These are phyloP conservation scores for Phytomonas sp. DNA, from an alignment of 208 protist genomes.

Conservation along the genomic window DNA sequence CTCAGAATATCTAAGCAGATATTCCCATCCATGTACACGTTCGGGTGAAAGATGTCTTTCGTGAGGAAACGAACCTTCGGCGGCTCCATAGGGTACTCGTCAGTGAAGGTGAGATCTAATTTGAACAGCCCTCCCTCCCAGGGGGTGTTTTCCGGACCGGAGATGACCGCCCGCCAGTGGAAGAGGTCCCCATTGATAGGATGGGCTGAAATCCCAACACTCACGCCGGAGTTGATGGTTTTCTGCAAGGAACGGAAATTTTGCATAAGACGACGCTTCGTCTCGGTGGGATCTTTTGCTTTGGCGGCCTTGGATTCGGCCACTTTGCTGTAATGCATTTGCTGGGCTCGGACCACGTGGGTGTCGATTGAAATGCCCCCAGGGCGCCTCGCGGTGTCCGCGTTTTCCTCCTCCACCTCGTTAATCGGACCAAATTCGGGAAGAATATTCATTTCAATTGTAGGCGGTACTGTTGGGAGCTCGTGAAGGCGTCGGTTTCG, in stretches of 20 bases:
- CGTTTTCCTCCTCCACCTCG: no score
- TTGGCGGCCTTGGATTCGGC: constrained; percentile 7
- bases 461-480: no score
- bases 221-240: constrained; percentile 23
- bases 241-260: constrained; percentile 46
- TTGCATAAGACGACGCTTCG: constrained; percentile 64
- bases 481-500: no score
- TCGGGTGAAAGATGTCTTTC: constrained; percentile 98
- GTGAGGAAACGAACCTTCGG: constrained; percentile 97
- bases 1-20: constrained; percentile 99
- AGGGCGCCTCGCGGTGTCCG: no score
- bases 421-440: no score
- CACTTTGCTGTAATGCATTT: constrained; percentile 16
- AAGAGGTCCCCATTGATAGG: constrained; percentile 75
- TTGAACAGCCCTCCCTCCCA: constrained; percentile 90
- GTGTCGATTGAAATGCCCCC: no score
- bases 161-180: constrained; percentile 78
- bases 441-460: no score
- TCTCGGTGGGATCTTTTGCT: constrained; percentile 6
- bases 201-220: constrained; percentile 41
- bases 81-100: constrained; percentile 91
- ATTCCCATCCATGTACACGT: constrained; percentile 97
- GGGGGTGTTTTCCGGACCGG: constrained; percentile 60
- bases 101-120: constrained; percentile 63
- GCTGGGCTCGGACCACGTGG: neutral